Conservation (phyloP, 139 green algal genomes). For the Picochlorum sp. region DNA sequence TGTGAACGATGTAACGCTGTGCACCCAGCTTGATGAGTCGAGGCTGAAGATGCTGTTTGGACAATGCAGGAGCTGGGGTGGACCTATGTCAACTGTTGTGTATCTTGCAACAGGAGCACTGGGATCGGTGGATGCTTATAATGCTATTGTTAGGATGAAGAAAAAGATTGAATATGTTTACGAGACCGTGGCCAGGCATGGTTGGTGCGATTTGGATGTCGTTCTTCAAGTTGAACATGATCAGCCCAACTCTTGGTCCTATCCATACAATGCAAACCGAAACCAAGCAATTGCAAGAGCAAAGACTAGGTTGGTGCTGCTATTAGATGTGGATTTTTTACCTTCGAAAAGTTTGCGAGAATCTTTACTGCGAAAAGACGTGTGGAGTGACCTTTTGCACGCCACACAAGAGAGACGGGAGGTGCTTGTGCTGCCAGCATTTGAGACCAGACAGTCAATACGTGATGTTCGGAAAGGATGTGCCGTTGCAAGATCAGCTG, state of each 20-base stretch:
- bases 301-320: not conserved
- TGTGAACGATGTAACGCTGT: slow-evolving; percentile 5
- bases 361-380: not conserved
- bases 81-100: not conserved
- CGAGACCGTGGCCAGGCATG: not conserved
- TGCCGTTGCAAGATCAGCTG: too few relatives aligned
- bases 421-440: not conserved
- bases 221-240: slow-evolving; percentile 11
- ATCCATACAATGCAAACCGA: slow-evolving; percentile 28
- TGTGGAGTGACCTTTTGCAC: not conserved
- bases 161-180: not conserved
- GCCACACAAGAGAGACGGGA: not conserved
- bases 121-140: not conserved
- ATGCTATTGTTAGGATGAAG: not conserved
- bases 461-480: too few relatives aligned
- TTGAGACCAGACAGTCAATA: slow-evolving; percentile 4
- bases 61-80: not conserved
- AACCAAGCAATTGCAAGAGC: slow-evolving; percentile 24
- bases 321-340: slow-evolving; percentile 7
- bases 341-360: not conserved
- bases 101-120: not conserved
- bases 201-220: slow-evolving; percentile 6
- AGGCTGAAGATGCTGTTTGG: not conserved
- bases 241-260: slow-evolving; percentile 7
- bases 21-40: not conserved